Percentiles rank a stretch among this genome's conserved stretches.
phyloP scores from a whole-genome alignment of 345 rosid genomes.

The Pelargonium nanum region DNA sequence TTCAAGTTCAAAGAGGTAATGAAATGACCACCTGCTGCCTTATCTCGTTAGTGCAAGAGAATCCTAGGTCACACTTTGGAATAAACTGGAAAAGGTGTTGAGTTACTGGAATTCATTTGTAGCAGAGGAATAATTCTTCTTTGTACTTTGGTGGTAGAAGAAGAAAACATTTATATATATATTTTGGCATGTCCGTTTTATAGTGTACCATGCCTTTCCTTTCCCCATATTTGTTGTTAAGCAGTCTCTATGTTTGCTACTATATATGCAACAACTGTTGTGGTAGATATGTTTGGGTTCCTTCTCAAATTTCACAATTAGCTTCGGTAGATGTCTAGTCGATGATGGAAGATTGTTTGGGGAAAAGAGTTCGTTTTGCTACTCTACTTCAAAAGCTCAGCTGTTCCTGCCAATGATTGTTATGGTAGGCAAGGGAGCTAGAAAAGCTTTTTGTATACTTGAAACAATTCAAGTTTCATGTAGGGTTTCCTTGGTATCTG shows the following conservation, averaged over 20 bases:
- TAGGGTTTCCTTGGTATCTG: not conserved
- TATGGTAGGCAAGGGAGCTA: slow-evolving; percentile 1
- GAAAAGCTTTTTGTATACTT: not conserved
- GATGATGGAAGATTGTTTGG: not conserved
- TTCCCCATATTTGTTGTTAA: not conserved
- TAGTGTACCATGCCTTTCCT: not conserved
- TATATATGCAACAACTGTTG: not conserved
- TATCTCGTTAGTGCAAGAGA: slow-evolving; percentile 17
- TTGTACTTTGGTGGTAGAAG: no score
- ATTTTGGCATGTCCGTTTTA: no score
- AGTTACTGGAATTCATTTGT: slow-evolving; percentile 22
- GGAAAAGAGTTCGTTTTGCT: not conserved
- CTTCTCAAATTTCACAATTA: not conserved
- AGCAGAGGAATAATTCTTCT: slow-evolving; percentile 23
- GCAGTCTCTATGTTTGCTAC: slow-evolving; percentile 1
- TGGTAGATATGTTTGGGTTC: not conserved
- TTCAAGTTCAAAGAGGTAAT: slow-evolving; percentile 52
- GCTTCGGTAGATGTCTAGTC: not conserved
- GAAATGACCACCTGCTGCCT: slow-evolving; percentile 9
- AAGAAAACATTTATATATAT: no score
- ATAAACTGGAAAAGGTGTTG: slow-evolving; percentile 35
- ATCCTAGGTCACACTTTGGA: slow-evolving; percentile 19
- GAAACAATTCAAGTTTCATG: slow-evolving; percentile 1
- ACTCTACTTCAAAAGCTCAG: not conserved
- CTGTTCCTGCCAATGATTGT: slow-evolving; percentile 1